Conservation (phyloP, 2,329 filamentous ascomycete genomes). For the Penicillium digitatum region DNA sequence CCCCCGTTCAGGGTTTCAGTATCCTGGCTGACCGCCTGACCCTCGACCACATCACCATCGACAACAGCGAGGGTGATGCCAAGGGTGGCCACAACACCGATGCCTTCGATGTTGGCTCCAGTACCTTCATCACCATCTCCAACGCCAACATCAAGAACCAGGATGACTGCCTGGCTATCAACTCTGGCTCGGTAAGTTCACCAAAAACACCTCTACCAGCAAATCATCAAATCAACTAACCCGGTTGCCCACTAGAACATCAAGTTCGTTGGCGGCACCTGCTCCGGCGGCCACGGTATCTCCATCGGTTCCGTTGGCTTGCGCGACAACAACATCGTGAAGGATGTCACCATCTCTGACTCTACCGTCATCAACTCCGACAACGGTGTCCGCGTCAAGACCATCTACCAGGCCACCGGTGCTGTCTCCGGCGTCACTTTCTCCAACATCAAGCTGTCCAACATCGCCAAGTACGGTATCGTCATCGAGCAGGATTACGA, state of each 20-base stretch:
- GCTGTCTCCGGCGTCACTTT: slow-evolving; percentile 53
- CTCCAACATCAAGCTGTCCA: slow-evolving; percentile 49
- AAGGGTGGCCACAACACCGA: slow-evolving; percentile 53
- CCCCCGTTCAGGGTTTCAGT: slow-evolving; percentile 38
- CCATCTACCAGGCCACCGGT: slow-evolving; percentile 51
- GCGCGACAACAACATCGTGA: slow-evolving; percentile 53
- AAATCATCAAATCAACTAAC: background rate
- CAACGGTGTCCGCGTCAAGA: slow-evolving; percentile 60
- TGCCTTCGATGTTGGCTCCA: slow-evolving; percentile 39
- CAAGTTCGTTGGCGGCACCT: slow-evolving; percentile 28
- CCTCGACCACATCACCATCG: slow-evolving; percentile 52
- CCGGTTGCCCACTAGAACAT: slow-evolving; percentile 21
- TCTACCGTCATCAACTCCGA: slow-evolving; percentile 50
- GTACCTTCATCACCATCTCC: slow-evolving; percentile 48
- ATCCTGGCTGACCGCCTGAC: slow-evolving; percentile 49
- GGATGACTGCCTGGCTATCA: slow-evolving; percentile 58
- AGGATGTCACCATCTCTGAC: slow-evolving; percentile 50
- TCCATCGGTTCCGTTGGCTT: slow-evolving; percentile 59
- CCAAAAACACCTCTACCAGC: background rate
- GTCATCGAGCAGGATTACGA: slow-evolving; percentile 59
- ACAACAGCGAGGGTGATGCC: slow-evolving; percentile 55
- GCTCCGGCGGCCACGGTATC: slow-evolving; percentile 42
- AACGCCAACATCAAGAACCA: slow-evolving; percentile 55
- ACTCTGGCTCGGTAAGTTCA: slow-evolving; percentile 47
- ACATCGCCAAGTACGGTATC: slow-evolving; percentile 52